These are phyloP conservation scores for Ganoderma multipileum DNA, from an alignment of 1,284 basidiomycete genomes.

Conservation along the genomic window DNA sequence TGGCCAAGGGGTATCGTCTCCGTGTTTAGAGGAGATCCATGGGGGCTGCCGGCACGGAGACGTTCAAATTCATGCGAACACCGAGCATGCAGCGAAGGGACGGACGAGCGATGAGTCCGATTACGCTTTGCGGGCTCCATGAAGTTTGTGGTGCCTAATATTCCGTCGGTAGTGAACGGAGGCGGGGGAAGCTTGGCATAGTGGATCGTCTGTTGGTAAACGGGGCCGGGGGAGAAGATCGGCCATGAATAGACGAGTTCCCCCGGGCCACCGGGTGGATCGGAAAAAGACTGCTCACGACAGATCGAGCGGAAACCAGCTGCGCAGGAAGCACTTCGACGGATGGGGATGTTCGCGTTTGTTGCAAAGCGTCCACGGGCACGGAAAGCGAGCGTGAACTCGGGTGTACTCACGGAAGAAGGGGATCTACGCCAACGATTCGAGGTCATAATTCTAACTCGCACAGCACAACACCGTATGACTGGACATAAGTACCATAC, in stretches of 20 bases:
- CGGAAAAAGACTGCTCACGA: neutral
- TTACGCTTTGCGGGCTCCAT: neutral
- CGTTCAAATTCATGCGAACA: too few relatives aligned
- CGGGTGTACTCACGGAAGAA: neutral
- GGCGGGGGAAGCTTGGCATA: neutral
- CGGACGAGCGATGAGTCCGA: constrained; percentile 20
- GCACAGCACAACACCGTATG: neutral
- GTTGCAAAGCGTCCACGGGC: neutral
- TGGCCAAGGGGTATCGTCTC: constrained; percentile 50
- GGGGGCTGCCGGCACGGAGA: constrained; percentile 11
- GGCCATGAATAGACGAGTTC: neutral
- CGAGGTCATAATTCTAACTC: neutral
- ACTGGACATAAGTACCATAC: neutral
- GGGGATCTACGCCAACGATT: neutral
- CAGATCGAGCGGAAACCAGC: neutral
- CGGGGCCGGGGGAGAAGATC: neutral
- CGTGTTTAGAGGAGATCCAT: constrained; percentile 43
- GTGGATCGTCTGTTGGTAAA: neutral
- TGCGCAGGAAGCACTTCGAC: neutral
- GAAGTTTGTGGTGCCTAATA: neutral
- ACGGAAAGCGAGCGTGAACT: neutral
- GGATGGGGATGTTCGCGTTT: neutral
- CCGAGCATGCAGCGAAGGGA: too few relatives aligned
- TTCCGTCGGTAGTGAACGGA: constrained; percentile 4
- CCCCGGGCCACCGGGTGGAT: neutral